These are phyloP conservation scores for Asterophora parasitica DNA, from an alignment of 768 basidiomycete species.

Conservation along the genomic window DNA sequence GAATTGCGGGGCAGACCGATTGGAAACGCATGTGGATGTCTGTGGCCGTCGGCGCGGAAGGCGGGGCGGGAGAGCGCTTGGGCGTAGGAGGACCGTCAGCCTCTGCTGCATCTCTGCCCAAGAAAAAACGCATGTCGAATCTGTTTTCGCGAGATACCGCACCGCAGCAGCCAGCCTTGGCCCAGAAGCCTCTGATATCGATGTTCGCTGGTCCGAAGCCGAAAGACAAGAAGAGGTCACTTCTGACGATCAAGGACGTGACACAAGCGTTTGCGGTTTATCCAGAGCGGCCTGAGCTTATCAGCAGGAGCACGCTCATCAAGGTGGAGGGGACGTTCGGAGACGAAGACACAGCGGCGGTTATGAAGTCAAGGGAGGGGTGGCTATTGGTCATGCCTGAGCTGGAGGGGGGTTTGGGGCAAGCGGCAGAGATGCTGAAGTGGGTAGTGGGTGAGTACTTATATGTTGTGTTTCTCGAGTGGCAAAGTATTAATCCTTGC, in stretches of 20 bases:
- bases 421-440: slow-evolving; percentile 80
- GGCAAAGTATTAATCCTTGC: slow-evolving; percentile 12
- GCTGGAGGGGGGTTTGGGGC: slow-evolving; percentile 53
- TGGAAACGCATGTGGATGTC: slow-evolving; percentile 93
- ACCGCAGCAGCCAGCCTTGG: slow-evolving; percentile 21
- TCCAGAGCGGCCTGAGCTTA: slow-evolving; percentile 91
- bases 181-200: slow-evolving; percentile 38
- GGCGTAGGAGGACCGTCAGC: slow-evolving; percentile 19
- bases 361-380: slow-evolving; percentile 68
- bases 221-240: slow-evolving; percentile 68
- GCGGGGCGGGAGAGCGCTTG: slow-evolving; percentile 19
- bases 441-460: slow-evolving; percentile 76
- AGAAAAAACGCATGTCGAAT: slow-evolving; percentile 61
- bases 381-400: slow-evolving; percentile 94
- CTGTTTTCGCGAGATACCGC: slow-evolving; percentile 53
- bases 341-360: slow-evolving; percentile 63
- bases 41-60: slow-evolving; percentile 46
- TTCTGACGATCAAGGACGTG: slow-evolving; percentile 65
- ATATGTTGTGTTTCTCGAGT: background rate
- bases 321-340: slow-evolving; percentile 87
- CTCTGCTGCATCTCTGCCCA: slow-evolving; percentile 18
- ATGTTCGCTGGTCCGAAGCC: slow-evolving; percentile 62
- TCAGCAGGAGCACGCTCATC: slow-evolving; percentile 83
- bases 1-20: slow-evolving; percentile 94
- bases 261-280: slow-evolving; percentile 93